These are phyloP conservation scores for Lathyrus oleraceus DNA, from an alignment of 306 rosid species.

Conservation along the genomic window DNA sequence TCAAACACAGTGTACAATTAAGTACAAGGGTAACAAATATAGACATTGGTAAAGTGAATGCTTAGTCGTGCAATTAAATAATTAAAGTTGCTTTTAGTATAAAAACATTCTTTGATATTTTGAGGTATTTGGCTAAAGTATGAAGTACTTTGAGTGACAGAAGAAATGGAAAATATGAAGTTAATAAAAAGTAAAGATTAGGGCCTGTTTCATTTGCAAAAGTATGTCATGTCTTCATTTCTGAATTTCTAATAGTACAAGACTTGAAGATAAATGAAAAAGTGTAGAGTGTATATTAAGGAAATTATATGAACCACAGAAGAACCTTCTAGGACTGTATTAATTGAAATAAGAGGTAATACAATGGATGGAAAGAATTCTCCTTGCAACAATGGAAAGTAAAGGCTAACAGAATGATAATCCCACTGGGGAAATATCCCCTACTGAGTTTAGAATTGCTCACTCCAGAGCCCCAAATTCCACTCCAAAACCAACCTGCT, in stretches of 20 bases:
- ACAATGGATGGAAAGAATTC: no score
- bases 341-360: no score
- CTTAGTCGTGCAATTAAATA: background rate
- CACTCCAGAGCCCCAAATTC: no score
- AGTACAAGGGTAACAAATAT: background rate
- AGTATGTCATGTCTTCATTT: background rate
- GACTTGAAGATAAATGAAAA: no score
- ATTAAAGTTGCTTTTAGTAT: background rate
- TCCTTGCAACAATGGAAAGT: no score
- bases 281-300: no score
- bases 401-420: no score
- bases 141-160: slow-evolving; percentile 1
- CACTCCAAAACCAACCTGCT: no score
- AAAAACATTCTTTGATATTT: background rate
- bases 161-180: background rate
- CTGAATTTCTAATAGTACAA: background rate
- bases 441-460: no score
- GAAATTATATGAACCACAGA: no score
- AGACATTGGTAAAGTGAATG: background rate
- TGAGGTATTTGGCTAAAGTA: background rate
- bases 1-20: background rate
- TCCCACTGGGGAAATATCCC: no score
- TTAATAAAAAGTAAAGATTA: background rate
- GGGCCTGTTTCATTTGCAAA: background rate
- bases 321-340: no score